phyloP scores from a whole-genome alignment of 129 eudicot species.

The Arctium lappa region DNA sequence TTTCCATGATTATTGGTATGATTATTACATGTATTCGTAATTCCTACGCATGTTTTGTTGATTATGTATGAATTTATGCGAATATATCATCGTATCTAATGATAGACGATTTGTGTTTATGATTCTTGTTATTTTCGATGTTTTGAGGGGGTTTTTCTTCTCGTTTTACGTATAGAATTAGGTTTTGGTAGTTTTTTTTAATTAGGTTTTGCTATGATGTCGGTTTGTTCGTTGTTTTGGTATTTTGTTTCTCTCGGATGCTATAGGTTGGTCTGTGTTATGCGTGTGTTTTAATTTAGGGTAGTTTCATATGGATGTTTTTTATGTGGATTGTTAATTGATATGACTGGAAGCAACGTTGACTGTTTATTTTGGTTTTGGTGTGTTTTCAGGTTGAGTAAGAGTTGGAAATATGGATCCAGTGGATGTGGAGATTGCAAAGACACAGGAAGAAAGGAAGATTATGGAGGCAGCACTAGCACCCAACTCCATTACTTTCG shows the following conservation, averaged over 20 bases:
- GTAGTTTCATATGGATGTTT: background rate
- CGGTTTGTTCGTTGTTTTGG: background rate
- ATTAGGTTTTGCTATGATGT: background rate
- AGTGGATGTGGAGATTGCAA: conserved; percentile 66
- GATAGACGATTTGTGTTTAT: background rate
- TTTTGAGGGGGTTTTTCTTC: background rate
- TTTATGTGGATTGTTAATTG: background rate
- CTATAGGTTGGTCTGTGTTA: background rate
- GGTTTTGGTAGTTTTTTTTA: background rate
- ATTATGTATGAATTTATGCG: background rate
- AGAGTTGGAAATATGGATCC: conserved; percentile 35
- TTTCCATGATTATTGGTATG: background rate
- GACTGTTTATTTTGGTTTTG: conserved; percentile 2
- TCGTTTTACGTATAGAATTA: background rate
- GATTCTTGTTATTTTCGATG: conserved; percentile 3
- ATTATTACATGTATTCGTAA: conserved; percentile 10
- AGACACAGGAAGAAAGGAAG: conserved; percentile 83
- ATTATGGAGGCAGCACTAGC: conserved; percentile 81
- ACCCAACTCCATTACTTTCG: conserved; percentile 60
- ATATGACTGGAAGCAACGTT: background rate
- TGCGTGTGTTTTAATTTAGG: background rate
- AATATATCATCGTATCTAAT: background rate
- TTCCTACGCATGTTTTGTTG: background rate
- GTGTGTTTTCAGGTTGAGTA: conserved; percentile 16
- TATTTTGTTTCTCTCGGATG: background rate